Conservation (phyloP, 331 rosid species). For the Saraca asoca region DNA sequence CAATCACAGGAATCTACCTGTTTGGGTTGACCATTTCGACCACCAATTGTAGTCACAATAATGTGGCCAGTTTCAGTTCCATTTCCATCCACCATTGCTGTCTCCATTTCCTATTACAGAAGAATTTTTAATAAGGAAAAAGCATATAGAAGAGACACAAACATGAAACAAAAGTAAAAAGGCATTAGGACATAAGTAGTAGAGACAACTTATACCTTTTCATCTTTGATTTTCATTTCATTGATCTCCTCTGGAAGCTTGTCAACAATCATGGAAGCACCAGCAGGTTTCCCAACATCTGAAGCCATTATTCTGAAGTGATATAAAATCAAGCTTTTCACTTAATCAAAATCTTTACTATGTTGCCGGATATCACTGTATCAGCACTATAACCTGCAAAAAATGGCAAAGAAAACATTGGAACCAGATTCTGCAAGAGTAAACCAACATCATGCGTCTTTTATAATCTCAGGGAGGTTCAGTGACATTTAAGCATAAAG, state of each 20-base stretch:
- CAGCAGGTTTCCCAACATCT: conserved; percentile 39
- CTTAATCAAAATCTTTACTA: conserved; percentile 11
- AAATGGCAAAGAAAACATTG: background rate
- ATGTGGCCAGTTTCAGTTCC: conserved; percentile 78
- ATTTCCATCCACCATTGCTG: conserved; percentile 64
- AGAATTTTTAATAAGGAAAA: background rate
- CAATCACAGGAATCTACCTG: conserved; percentile 46
- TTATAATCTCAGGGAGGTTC: background rate
- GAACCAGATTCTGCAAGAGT: background rate
- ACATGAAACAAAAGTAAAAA: background rate
- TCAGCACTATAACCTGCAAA: conserved; percentile 31
- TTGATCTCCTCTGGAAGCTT: conserved; percentile 64
- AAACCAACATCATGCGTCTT: background rate
- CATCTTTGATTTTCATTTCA: conserved; percentile 71
- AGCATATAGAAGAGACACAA: background rate
- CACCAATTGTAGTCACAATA: conserved; percentile 69
- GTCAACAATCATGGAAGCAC: conserved; percentile 44
- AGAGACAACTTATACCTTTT: conserved; percentile 39
- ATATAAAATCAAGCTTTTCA: conserved; percentile 13
- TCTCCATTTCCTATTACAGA: conserved; percentile 53
- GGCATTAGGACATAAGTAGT: background rate
- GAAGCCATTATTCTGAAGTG: conserved; percentile 46
- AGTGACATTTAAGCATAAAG: background rate
- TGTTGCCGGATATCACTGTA: background rate
- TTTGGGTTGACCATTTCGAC: conserved; percentile 72